Evolutionary conservation across 306 rosid genomes (phyloP), one percentile per base, ranked within the genome.

Genomic region (Ziziphus jujuba): DNA sequence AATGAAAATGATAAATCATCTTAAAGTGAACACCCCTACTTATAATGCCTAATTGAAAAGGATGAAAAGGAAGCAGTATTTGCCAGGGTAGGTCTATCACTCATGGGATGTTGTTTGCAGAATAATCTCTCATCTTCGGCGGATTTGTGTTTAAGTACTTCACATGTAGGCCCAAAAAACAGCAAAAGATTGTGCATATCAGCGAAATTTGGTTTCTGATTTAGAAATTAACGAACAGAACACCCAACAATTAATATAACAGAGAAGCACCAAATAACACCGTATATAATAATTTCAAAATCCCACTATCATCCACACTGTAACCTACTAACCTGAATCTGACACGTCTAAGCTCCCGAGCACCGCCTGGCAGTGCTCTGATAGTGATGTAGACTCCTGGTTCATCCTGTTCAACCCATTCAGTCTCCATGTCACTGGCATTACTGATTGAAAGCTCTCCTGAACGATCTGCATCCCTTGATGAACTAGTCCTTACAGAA

Each of bases 381-480:
- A 93, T 87, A 23, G 99, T 93, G 87, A 93, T 93, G 82, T 93
- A 93, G 34, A 93, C 97, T 61, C 99, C 99, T 0, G 97, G 96
- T 77, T 90, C 99, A 66, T 90, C 99, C 82, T 90, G 89, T 62
- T 93, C 99, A 34, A 91, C 91, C 97, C 99, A 93, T 74, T 93
- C 99, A 9, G 96, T 80, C 79, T 93, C 99, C 92, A 87, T 75
- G 72, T 93, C 99, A 84, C 99, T 93, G 75, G 90, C 96, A 71
- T 90, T 87, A 85, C 98, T 93, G 76, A 83, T 55, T 23, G 99
- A 93, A 65, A 90, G 84, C 82, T 93, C 97, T 12, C 89, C 95
- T 0, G 98, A 93, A 70, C 66, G 87, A 70, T 90, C 96, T 63
- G 66, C 95, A 70, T 93, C 97, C 69, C 79, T 81, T 15, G 90